These are phyloP conservation scores for Coemansia sp. DNA, from an alignment of 192 early-diverging fungal species.

Conservation along the genomic window DNA sequence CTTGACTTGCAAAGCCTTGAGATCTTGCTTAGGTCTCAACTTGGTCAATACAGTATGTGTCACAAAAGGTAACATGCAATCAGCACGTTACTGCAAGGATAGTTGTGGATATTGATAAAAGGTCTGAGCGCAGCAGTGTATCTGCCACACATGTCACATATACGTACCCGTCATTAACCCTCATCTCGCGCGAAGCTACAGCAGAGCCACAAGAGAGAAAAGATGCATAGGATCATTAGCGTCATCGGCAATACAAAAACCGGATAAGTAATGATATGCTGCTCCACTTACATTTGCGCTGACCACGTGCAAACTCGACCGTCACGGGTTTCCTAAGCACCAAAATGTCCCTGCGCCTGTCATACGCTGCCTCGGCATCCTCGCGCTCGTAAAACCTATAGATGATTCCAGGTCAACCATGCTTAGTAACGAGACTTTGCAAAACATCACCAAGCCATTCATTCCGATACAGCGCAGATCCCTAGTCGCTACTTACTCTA, in stretches of 20 bases:
- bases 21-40: constrained; percentile 11
- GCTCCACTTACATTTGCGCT: constrained; percentile 47
- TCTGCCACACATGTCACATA: neutral
- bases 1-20: constrained; percentile 44
- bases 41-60: constrained; percentile 10
- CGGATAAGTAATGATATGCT: neutral
- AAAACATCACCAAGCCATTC: neutral
- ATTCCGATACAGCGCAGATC: neutral
- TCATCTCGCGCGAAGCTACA: constrained; percentile 54
- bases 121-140: neutral
- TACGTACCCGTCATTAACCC: constrained; percentile 44
- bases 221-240: neutral
- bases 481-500: constrained; percentile 37
- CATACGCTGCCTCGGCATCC: constrained; percentile 53
- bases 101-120: neutral
- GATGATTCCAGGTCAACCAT: neutral
- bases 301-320: constrained; percentile 54
- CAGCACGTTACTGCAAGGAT: constrained; percentile 2
- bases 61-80: constrained; percentile 15
- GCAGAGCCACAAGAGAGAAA: neutral
- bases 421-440: neutral
- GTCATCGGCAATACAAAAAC: neutral
- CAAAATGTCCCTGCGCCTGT: constrained; percentile 32
- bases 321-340: constrained; percentile 34
- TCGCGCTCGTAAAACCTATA: constrained; percentile 51